Evolutionary conservation across 805 yeast genomes (phyloP).

Genomic region (Brettanomyces sp.): DNA sequence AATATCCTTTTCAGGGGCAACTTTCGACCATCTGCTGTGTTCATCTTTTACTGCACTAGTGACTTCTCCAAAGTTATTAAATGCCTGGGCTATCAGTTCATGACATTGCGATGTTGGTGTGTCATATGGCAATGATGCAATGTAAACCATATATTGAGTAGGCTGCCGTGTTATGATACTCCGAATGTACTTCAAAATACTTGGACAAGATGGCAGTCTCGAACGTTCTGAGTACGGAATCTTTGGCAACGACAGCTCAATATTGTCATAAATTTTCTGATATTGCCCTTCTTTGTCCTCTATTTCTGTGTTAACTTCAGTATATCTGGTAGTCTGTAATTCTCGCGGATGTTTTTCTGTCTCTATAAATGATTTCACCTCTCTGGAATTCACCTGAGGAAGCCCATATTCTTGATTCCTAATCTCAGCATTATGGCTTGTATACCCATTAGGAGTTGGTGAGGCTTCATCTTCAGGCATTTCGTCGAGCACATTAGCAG

Average conservation of each 20-base stretch:
- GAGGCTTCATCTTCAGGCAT: background rate
- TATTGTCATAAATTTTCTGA: background rate
- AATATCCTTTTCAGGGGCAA: slow-evolving; percentile 17
- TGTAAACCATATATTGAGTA: slow-evolving; percentile 15
- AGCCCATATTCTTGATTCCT: background rate
- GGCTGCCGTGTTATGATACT: slow-evolving; percentile 20
- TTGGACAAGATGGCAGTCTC: slow-evolving; percentile 1
- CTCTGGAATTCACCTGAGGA: background rate
- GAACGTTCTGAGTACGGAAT: slow-evolving; percentile 1
- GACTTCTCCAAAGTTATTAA: slow-evolving; percentile 19
- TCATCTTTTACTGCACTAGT: slow-evolving; percentile 12
- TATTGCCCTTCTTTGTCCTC: background rate
- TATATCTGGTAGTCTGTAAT: background rate
- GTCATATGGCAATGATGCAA: slow-evolving; percentile 22
- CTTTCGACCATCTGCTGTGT: slow-evolving; percentile 14
- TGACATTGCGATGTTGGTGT: slow-evolving; percentile 18
- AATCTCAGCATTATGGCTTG: background rate
- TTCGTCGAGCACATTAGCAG: background rate
- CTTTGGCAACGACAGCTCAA: background rate
- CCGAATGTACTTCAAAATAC: slow-evolving; percentile 15
- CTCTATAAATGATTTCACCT: background rate
- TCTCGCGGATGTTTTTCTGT: background rate
- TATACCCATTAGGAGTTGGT: too few species aligned
- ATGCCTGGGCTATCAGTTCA: slow-evolving; percentile 15
- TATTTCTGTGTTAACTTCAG: background rate